A percentile compares a stretch with the other conserved stretches of the same genome.
phyloP scores from a whole-genome alignment of 164 flowering plant species.

The Santalum album region DNA sequence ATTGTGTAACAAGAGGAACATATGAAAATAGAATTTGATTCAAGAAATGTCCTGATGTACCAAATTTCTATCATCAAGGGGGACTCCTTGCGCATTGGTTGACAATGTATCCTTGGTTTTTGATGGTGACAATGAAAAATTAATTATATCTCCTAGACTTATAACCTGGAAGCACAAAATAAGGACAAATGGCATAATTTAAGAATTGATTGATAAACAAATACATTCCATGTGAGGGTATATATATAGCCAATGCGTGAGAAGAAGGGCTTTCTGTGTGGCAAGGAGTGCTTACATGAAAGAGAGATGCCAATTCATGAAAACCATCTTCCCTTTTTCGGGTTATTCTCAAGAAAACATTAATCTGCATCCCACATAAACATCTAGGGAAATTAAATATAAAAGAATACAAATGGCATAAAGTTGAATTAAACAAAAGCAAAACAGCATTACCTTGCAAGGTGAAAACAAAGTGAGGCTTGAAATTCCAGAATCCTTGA shows the following conservation, averaged over 20 bases:
- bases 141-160: constrained; percentile 82
- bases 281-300: constrained; percentile 81
- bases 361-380: constrained; percentile 42
- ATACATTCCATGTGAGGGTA: neutral
- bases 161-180: constrained; percentile 47
- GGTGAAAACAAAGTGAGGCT: constrained; percentile 90
- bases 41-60: constrained; percentile 23
- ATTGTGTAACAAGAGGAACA: neutral
- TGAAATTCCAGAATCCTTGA: constrained; percentile 58
- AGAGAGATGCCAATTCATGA: constrained; percentile 97
- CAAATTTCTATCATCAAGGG: constrained; percentile 82
- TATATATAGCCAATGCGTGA: neutral
- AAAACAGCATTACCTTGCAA: constrained; percentile 52
- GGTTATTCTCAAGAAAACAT: constrained; percentile 86
- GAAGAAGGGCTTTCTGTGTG: too few relatives aligned
- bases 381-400: constrained; percentile 1
- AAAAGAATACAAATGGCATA: neutral
- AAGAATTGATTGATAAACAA: neutral
- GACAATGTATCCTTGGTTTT: constrained; percentile 68
- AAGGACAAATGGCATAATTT: neutral
- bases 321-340: constrained; percentile 88
- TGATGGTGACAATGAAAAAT: constrained; percentile 79
- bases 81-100: constrained; percentile 81
- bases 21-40: constrained; percentile 2
- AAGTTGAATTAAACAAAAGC: neutral